A percentile compares a stretch with the other conserved stretches of the same genome.
These are phyloP conservation scores for Cordyceps fumosorosea DNA, from an alignment of 2,329 filamentous ascomycete species.

Conservation along the genomic window DNA sequence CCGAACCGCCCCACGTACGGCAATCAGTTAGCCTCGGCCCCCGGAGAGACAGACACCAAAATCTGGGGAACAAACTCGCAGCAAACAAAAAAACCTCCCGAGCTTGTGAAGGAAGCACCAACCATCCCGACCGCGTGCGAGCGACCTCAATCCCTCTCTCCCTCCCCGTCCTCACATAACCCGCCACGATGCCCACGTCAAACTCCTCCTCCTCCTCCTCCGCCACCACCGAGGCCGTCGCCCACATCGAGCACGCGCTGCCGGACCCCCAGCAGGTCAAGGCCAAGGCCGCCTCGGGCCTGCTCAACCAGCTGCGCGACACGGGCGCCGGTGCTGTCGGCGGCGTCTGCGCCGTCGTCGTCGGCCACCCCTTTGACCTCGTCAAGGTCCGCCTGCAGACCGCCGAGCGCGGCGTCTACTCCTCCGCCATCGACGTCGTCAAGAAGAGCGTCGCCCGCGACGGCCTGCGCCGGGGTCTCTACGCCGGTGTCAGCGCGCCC, in stretches of 20 bases:
- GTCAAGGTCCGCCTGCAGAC: constrained; percentile 98
- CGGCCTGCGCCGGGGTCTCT: constrained; percentile 72
- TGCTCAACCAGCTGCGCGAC: constrained; percentile 60
- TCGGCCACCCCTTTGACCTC: constrained; percentile 94
- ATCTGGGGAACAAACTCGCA: background rate
- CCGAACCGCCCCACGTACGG: background rate
- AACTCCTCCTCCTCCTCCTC: constrained; percentile 13
- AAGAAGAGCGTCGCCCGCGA: constrained; percentile 81
- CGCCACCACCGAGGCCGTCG: constrained; percentile 24
- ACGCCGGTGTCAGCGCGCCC: constrained; percentile 94
- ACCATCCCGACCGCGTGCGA: background rate
- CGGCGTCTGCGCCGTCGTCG: constrained; percentile 86
- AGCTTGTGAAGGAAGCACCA: background rate
- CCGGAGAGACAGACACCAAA: background rate
- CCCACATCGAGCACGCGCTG: constrained; percentile 36
- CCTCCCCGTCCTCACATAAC: background rate
- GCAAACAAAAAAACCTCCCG: background rate
- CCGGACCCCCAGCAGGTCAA: constrained; percentile 35
- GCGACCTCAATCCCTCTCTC: background rate
- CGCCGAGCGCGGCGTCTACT: constrained; percentile 88
- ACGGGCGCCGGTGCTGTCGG: constrained; percentile 87
- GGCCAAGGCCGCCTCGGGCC: constrained; percentile 27
- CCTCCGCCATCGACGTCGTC: constrained; percentile 84
- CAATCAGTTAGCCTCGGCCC: background rate
- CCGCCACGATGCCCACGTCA: constrained; percentile 18